Base-by-base conservation (phyloP, 208 protist species). In the Strigomonas galati region DNA sequence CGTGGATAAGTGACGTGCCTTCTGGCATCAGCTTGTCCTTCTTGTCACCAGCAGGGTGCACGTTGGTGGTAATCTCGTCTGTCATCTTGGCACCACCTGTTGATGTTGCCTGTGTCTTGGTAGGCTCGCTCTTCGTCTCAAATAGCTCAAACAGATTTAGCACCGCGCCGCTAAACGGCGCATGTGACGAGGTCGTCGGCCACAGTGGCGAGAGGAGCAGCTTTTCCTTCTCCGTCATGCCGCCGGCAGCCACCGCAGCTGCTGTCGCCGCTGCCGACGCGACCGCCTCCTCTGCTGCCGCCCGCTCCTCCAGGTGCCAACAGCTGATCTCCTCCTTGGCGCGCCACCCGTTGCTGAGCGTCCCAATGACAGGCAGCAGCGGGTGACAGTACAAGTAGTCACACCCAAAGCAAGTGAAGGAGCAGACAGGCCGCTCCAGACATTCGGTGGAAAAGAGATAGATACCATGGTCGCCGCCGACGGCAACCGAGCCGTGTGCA, bases 301-400 rank as follows among this genome's bases (percentile, higher is more conserved):
- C 17, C 9, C 17, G 44, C 15, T 60, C 30, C 15, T 27, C 31
- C 12, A 14, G 37, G 17, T 17, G 15, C 61, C 53, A 0, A 35
- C 44, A 31, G 26, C 43, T 23, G 27, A 17, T 37, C 31, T 1
- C 21, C 57, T 26, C 43, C 52, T 9, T 49, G 2, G 70, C 68
- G 71, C 40, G 65, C 65, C 27, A 72, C 64, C 63, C 69, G 57
- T 80, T 76, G 9, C 78, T 72, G 24, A 95, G 65, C 21, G 79
- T 72, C 9, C 78, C 84, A 17, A 95, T 69, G 32, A 93, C 43
- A 12, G 83, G 86, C 23, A 92, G 56, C 53, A 85, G 81, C 1
- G 89, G 86, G 65, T 95, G 89, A 64, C 89, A 95, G 48, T 90
- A 90, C 0, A 90, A 17, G 24, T 26, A 76, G 52, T 53, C 63